Evolutionary conservation across 495 filamentous ascomycete genomes (phyloP), one percentile per base, ranked within the genome.

Genomic region (Tirmania nivea): DNA sequence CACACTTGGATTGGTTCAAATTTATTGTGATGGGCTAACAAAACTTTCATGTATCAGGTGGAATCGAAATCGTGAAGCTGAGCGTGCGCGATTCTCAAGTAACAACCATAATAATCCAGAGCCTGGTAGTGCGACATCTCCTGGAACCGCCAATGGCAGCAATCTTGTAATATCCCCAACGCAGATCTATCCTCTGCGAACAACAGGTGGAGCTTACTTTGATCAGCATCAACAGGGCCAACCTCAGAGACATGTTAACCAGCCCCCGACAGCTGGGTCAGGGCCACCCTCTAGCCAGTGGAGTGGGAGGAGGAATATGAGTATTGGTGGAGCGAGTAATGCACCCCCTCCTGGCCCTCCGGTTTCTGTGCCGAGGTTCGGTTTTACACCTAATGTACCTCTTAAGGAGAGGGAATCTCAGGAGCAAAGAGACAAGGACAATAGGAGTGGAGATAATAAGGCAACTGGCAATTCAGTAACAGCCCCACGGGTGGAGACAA

Each of bases 11-110:
- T 31, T 31, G 25, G 25, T 31, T 31, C 25, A 31, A 31, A 31
- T 31, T 31, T 31, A 31, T 31, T 31, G 25, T 31, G 1, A 31
- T 5, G 25, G 7, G 25, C 25, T 31, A 31, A 31, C 25, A 31
- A 31, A 7, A 31, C 3, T 48, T 54, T 54, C 35, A 55, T 54
- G 54, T 51, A 57, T 59, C 59, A 64, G 62, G 63, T 64, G 59
- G 60, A 64, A 64, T 64, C 61, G 62, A 52, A 64, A 60, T 54
- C 61, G 61, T 63, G 58, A 64, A 56, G 62, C 62, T 64, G 62
- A 64, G 61, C 63, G 61, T 54, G 62, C 62, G 56, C 60, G 58
- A 63, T 64, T 60, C 61, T 65, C 59, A 51, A 52, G 53, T 52
- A 19, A 31, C 25, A 31, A 31, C 39, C 17, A 19, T 19, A 45